Conservation (phyloP, 805 yeast genomes). For the Ogataea neopini region DNA sequence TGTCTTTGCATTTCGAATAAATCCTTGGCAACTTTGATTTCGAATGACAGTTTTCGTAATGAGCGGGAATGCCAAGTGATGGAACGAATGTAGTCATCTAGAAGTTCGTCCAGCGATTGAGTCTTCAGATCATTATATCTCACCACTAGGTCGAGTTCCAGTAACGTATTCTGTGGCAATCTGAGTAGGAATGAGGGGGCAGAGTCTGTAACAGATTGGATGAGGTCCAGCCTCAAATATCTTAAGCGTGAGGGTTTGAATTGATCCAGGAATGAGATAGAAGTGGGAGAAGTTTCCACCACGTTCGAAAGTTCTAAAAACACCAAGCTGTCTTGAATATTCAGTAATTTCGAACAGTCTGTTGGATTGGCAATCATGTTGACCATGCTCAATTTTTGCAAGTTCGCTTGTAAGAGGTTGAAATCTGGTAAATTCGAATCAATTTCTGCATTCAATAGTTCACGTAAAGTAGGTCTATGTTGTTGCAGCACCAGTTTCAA, state of each 20-base stretch:
- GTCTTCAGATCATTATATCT: constrained; percentile 23
- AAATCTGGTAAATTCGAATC: constrained; percentile 6
- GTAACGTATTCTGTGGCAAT: constrained; percentile 20
- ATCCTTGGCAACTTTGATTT: constrained; percentile 25
- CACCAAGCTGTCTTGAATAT: constrained; percentile 11
- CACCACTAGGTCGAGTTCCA: constrained; percentile 26
- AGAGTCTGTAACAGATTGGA: constrained; percentile 24
- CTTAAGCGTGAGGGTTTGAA: constrained; percentile 12
- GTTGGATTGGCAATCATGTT: constrained; percentile 12
- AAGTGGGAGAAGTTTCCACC: constrained; percentile 14
- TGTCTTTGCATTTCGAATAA: constrained; percentile 22
- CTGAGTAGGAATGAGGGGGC: constrained; percentile 19
- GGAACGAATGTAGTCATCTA: constrained; percentile 21
- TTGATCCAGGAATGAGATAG: constrained; percentile 17
- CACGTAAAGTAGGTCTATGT: constrained; percentile 15
- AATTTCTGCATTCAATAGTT: constrained; percentile 13
- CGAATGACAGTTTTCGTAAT: constrained; percentile 28
- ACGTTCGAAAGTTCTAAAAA: constrained; percentile 20
- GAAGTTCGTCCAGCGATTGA: constrained; percentile 16
- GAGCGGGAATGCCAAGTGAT: constrained; percentile 19
- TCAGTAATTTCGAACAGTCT: constrained; percentile 8
- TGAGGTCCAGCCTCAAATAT: constrained; percentile 24
- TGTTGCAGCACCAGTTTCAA: constrained; percentile 12
- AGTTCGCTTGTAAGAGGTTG: background rate
- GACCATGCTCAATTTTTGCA: constrained; percentile 15